phyloP scores from a whole-genome alignment of 1,139 yeast genomes.

The Kodamaea sp. region DNA sequence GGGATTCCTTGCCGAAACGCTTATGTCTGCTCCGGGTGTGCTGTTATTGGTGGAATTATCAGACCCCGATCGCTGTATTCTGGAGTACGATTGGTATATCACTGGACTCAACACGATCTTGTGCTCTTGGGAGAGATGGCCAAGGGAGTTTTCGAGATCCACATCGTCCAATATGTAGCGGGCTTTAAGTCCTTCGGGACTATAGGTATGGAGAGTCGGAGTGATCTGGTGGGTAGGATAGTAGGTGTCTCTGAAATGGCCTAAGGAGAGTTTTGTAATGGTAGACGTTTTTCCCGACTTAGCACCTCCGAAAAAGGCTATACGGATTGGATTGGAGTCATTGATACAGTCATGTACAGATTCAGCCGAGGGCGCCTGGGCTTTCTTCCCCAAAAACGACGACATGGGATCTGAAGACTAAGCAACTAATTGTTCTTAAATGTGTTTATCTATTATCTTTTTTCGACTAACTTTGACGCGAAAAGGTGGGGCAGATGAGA shows the following conservation, averaged over 20 bases:
- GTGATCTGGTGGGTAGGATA: conserved; percentile 64
- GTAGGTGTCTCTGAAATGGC: conserved; percentile 55
- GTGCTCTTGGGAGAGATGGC: conserved; percentile 13
- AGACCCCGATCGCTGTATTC: conserved; percentile 2
- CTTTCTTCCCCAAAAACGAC: conserved; percentile 8
- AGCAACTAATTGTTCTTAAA: too few species aligned
- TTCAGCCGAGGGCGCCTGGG: conserved; percentile 2
- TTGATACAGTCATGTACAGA: conserved; percentile 16
- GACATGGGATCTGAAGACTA: too few species aligned
- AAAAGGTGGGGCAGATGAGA: too few species aligned
- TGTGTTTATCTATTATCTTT: too few species aligned
- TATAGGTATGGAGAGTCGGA: conserved; percentile 56
- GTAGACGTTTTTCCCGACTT: conserved; percentile 53
- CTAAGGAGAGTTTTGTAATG: conserved; percentile 51
- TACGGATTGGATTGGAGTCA: conserved; percentile 44
- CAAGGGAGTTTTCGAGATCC: conserved; percentile 14
- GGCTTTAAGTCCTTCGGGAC: conserved; percentile 41
- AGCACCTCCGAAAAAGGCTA: conserved; percentile 60
- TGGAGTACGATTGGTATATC: conserved; percentile 23
- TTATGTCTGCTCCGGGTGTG: conserved; percentile 4
- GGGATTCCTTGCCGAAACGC: conserved; percentile 20
- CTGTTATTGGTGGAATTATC: conserved; percentile 6
- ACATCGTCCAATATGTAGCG: conserved; percentile 52
- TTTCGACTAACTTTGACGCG: too few species aligned
- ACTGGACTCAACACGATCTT: conserved; percentile 30